These are phyloP conservation scores for Sequoiadendron giganteum DNA, from an alignment of 75 land plant species.

Conservation along the genomic window DNA sequence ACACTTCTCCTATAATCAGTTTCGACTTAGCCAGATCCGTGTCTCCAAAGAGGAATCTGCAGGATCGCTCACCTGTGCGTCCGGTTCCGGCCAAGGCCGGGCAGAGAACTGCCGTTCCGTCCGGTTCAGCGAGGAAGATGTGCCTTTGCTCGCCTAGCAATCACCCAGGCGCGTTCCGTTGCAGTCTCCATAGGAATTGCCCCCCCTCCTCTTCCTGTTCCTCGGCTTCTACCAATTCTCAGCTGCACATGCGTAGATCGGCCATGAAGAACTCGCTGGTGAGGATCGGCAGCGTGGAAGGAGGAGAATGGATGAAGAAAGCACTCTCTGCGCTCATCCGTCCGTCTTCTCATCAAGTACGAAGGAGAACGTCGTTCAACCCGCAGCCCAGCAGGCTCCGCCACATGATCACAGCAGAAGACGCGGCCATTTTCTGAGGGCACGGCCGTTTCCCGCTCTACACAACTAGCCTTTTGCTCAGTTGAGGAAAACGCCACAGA, in stretches of 20 bases:
- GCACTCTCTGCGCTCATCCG: slow-evolving; percentile 32
- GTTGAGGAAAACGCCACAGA: no score
- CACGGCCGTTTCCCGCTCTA: no score
- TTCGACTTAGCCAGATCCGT: not conserved
- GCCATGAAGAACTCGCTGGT: slow-evolving; percentile 17
- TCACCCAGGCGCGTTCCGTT: slow-evolving; percentile 3
- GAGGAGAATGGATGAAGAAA: slow-evolving; percentile 15
- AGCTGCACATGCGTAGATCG: slow-evolving; percentile 5
- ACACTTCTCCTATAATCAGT: not conserved
- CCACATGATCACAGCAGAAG: slow-evolving; percentile 10
- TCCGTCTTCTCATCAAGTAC: slow-evolving; percentile 27
- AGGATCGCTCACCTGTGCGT: not conserved
- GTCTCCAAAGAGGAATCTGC: not conserved
- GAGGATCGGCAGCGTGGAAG: slow-evolving; percentile 17
- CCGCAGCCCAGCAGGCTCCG: slow-evolving; percentile 24
- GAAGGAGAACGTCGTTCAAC: slow-evolving; percentile 20
- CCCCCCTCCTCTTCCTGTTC: not conserved
- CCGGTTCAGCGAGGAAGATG: not conserved
- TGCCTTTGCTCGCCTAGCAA: not conserved
- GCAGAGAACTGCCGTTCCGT: not conserved
- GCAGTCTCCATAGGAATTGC: not conserved
- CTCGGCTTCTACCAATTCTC: not conserved
- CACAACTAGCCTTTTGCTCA: no score
- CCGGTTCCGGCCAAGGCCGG: not conserved
- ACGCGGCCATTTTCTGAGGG: not conserved